Evolutionary conservation across 2,329 filamentous ascomycete species (phyloP).

Genomic region (Metarhizium anisopliae): DNA sequence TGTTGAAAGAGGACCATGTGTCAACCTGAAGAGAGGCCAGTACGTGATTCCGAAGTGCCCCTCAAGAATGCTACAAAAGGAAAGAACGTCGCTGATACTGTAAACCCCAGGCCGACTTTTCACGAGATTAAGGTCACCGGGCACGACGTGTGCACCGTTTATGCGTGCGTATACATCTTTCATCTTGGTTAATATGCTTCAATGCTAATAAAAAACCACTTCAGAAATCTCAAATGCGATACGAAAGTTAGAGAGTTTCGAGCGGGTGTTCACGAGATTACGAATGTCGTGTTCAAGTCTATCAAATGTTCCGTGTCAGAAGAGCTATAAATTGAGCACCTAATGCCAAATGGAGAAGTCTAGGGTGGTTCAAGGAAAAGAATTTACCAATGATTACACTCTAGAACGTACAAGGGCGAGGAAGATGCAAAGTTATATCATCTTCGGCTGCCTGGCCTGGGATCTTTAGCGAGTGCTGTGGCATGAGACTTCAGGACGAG

Average conservation of each 20-base stretch:
- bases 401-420: too few relatives aligned
- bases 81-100: background rate
- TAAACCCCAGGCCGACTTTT: background rate
- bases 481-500: too few relatives aligned
- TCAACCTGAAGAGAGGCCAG: background rate
- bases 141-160: background rate
- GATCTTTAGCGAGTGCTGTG: too few relatives aligned
- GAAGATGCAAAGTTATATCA: too few relatives aligned
- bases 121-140: background rate
- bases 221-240: background rate
- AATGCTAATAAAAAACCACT: background rate
- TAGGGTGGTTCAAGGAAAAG: too few relatives aligned
- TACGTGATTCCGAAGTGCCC: background rate
- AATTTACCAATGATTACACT: accelerated
- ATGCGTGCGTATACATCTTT: background rate
- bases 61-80: background rate
- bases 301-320: background rate
- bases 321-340: background rate
- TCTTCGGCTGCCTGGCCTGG: too few relatives aligned
- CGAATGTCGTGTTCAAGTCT: background rate
- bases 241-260: background rate
- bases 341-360: too few relatives aligned
- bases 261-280: background rate
- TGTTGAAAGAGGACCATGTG: background rate
- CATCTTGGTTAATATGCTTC: background rate